Conservation (phyloP, 2,329 filamentous ascomycete species). For the Colletotrichum karsti region DNA sequence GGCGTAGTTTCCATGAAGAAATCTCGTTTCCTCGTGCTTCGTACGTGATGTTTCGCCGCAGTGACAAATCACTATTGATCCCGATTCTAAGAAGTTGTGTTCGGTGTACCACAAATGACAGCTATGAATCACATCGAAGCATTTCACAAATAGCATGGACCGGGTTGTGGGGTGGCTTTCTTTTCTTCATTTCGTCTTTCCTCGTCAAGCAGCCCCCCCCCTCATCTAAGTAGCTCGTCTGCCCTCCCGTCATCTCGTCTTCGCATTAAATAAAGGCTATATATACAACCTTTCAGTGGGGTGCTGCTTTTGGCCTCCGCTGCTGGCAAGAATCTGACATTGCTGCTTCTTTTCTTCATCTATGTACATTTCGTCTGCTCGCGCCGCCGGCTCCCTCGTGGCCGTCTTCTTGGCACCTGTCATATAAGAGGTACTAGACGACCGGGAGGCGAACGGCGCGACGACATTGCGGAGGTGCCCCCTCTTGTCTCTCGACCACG, state of each 20-base stretch:
- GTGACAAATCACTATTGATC: no score
- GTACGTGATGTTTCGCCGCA: no score
- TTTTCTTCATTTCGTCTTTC: conserved; percentile 22
- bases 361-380: conserved; percentile 27
- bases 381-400: background rate
- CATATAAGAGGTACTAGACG: background rate
- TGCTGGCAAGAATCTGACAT: conserved; percentile 11
- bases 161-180: background rate
- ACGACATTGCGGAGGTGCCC: conserved; percentile 14
- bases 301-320: conserved; percentile 2
- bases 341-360: background rate
- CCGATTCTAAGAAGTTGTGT: no score
- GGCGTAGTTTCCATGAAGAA: background rate
- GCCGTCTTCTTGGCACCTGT: background rate
- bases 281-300: conserved; percentile 20
- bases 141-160: background rate
- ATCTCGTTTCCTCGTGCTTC: background rate
- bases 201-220: background rate
- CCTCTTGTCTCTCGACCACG: background rate
- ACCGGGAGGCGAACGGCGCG: conserved; percentile 14
- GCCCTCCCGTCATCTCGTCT: conserved; percentile 5
- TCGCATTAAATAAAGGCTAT: conserved; percentile 29
- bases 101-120: no score
- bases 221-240: conserved; percentile 3
- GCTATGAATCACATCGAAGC: no score